These are phyloP conservation scores for Scedosporium minutisporum DNA, from an alignment of 2,329 filamentous ascomycete species.

Conservation along the genomic window DNA sequence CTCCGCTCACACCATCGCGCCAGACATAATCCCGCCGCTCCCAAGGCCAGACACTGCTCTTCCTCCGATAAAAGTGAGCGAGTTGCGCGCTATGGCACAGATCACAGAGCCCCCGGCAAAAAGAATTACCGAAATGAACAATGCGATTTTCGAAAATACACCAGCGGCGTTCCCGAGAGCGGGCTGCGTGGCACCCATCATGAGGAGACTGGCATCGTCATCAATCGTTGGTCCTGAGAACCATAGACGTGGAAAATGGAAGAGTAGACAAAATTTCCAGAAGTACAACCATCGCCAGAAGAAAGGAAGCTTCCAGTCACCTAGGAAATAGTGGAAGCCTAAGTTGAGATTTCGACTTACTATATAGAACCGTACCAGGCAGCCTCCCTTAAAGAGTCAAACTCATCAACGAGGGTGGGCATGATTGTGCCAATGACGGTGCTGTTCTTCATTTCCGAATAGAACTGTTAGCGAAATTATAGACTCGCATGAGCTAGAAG, in stretches of 20 bases:
- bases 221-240: constrained; percentile 7
- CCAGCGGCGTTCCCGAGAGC: constrained; percentile 34
- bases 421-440: constrained; percentile 32
- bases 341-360: constrained; percentile 36
- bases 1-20: constrained; percentile 5
- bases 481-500: no score
- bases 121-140: constrained; percentile 12
- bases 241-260: no score
- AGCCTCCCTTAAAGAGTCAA: constrained; percentile 33
- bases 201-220: constrained; percentile 29
- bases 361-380: constrained; percentile 36
- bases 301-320: no score
- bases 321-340: constrained; percentile 21
- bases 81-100: constrained; percentile 28
- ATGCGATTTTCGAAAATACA: constrained; percentile 33
- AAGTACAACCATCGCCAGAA: constrained; percentile 12
- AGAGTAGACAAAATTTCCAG: constrained; percentile 18
- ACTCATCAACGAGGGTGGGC: constrained; percentile 31
- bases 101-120: constrained; percentile 20
- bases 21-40: constrained; percentile 27
- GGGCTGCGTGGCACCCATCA: constrained; percentile 28
- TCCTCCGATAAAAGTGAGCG: constrained; percentile 32
- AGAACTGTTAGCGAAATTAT: no score
- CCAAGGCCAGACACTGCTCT: constrained; percentile 30
- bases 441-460: not conserved